Evolutionary conservation across 768 basidiomycete genomes (phyloP).

Genomic region (Amylocystis lapponica): DNA sequence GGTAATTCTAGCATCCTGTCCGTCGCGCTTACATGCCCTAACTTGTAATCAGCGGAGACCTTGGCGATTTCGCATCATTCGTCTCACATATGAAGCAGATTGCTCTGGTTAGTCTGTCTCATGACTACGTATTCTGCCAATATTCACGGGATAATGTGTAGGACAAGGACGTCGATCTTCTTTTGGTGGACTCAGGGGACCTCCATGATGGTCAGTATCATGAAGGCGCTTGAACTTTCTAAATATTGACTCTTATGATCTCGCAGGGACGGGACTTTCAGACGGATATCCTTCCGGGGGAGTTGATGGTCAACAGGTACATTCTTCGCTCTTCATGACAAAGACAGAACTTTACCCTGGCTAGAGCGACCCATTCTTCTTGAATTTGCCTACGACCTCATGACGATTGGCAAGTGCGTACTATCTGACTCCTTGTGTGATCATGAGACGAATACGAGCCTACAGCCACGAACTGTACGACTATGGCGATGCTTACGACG

Average conservation of each 20-base stretch:
- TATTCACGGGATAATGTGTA: too few species aligned
- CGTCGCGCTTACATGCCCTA: too few species aligned
- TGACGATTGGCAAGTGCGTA: conserved; percentile 79
- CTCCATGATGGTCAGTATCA: conserved; percentile 52
- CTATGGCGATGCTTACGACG: conserved; percentile 61
- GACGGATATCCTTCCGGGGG: conserved; percentile 70
- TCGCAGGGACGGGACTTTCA: conserved; percentile 65
- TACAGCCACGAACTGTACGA: conserved; percentile 74
- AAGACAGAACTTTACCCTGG: too few species aligned
- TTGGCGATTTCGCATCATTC: too few species aligned
- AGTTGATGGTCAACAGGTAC: conserved; percentile 67
- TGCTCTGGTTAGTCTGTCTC: too few species aligned
- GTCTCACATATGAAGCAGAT: too few species aligned
- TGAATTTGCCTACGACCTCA: conserved; percentile 74
- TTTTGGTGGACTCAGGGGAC: conserved; percentile 81
- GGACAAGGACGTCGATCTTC: conserved; percentile 72
- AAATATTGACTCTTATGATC: neutral
- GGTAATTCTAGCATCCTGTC: too few species aligned
- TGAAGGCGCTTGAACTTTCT: too few species aligned
- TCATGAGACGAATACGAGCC: too few species aligned
- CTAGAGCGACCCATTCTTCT: conserved; percentile 77
- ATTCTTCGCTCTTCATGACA: conserved; percentile 9
- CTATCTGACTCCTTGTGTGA: neutral
- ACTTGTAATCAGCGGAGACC: too few species aligned
- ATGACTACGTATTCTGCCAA: too few species aligned